Conservation (phyloP, 2,329 filamentous ascomycete genomes). For the Trichoderma koningii region DNA sequence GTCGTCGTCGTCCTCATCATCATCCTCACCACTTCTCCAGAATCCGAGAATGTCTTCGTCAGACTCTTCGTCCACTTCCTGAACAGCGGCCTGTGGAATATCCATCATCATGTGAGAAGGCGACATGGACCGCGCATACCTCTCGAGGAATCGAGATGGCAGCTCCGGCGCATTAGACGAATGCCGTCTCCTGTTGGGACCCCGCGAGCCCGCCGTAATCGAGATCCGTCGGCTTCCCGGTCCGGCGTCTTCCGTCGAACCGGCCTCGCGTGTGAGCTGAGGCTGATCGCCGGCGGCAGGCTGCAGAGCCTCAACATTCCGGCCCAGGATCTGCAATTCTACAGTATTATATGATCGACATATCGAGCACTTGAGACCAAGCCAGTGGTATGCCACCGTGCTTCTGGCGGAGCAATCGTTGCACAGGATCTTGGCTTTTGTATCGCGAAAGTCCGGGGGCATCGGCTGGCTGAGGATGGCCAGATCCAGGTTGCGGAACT, state of each 20-base stretch:
- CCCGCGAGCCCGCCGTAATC: slow-evolving; percentile 25
- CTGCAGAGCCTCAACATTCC: slow-evolving; percentile 37
- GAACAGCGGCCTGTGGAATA: slow-evolving; percentile 35
- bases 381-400: slow-evolving; percentile 88
- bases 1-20: slow-evolving; percentile 45
- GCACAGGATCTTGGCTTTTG: slow-evolving; percentile 81
- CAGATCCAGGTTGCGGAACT: slow-evolving; percentile 87
- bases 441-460: slow-evolving; percentile 79
- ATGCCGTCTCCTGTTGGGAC: slow-evolving; percentile 42
- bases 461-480: slow-evolving; percentile 89
- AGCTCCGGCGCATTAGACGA: slow-evolving; percentile 44
- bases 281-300: slow-evolving; percentile 34
- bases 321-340: slow-evolving; percentile 62
- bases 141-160: slow-evolving; percentile 42
- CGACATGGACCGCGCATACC: slow-evolving; percentile 50
- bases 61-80: slow-evolving; percentile 48
- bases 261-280: slow-evolving; percentile 16
- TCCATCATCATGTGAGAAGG: slow-evolving; percentile 38
- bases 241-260: not conserved
- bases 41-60: slow-evolving; percentile 61
- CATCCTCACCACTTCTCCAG: slow-evolving; percentile 53
- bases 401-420: slow-evolving; percentile 93
- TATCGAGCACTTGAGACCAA: slow-evolving; percentile 83
- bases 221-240: slow-evolving; percentile 33
- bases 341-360: slow-evolving; percentile 71